Conservation (phyloP, 345 rosid genomes). For the Arabidopsis arenosa region DNA sequence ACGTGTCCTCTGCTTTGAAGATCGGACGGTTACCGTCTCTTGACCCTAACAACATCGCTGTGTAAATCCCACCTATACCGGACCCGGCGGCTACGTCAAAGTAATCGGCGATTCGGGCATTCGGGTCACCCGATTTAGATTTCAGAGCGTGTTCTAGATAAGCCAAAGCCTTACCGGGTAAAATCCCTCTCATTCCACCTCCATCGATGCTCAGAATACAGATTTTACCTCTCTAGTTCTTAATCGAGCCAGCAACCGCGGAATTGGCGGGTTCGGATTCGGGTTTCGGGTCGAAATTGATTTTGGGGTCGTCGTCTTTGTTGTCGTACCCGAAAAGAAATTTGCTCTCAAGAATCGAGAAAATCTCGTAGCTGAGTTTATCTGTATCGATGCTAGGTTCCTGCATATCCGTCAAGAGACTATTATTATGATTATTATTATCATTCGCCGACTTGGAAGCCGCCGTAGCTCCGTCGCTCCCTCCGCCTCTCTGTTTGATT, state of each 20-base stretch:
- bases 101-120: conserved; percentile 86
- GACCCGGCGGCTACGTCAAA: conserved; percentile 96
- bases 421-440: conserved; percentile 27
- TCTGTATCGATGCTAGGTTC: conserved; percentile 97
- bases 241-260: conserved; percentile 48
- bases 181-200: conserved; percentile 90
- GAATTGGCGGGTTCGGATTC: conserved; percentile 48
- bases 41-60: conserved; percentile 88
- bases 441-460: conserved; percentile 45
- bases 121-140: conserved; percentile 82
- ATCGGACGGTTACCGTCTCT: conserved; percentile 75
- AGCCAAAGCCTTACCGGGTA: conserved; percentile 87
- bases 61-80: conserved; percentile 88
- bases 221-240: conserved; percentile 94
- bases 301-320: conserved; percentile 51
- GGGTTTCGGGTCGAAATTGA: conserved; percentile 47
- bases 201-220: conserved; percentile 90
- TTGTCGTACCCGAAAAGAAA: conserved; percentile 81
- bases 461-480: conserved; percentile 25
- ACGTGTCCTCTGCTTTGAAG: conserved; percentile 84
- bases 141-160: conserved; percentile 82
- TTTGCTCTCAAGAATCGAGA: conserved; percentile 91
- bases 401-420: conserved; percentile 63
- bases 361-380: conserved; percentile 95
- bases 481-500: conserved; percentile 33